Evolutionary conservation across 192 early-diverging fungal genomes (phyloP).

Genomic region (Irineochytrium annulatum): DNA sequence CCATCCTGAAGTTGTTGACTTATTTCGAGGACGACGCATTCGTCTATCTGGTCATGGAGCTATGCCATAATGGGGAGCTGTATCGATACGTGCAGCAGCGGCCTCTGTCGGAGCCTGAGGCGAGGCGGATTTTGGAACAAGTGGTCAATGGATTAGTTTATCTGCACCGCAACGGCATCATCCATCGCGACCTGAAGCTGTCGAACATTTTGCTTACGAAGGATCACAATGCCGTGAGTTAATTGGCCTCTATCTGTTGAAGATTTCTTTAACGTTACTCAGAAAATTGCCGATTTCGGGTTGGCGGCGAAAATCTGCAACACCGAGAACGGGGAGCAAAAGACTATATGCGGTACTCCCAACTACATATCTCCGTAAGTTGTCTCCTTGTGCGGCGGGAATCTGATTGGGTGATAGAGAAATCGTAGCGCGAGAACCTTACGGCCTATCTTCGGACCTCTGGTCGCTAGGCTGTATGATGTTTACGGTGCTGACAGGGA

Average conservation of each 20-base stretch:
- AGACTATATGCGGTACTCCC: constrained; percentile 75
- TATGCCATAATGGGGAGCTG: constrained; percentile 54
- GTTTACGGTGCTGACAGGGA: constrained; percentile 67
- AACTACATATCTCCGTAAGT: constrained; percentile 72
- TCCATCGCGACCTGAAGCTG: constrained; percentile 76
- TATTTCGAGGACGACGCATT: constrained; percentile 65
- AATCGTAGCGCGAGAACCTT: constrained; percentile 65
- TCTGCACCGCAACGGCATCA: constrained; percentile 59
- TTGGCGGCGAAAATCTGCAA: constrained; percentile 56
- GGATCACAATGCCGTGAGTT: constrained; percentile 42
- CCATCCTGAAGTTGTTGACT: constrained; percentile 55
- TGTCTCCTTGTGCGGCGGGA: neutral
- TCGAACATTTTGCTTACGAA: constrained; percentile 65
- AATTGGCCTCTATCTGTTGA: neutral
- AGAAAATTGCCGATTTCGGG: constrained; percentile 79
- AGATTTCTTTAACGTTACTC: neutral
- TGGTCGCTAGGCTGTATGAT: constrained; percentile 78
- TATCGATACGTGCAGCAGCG: constrained; percentile 43
- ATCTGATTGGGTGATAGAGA: constrained; percentile 37
- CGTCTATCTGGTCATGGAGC: constrained; percentile 74
- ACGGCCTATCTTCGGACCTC: constrained; percentile 67
- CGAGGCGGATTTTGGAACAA: constrained; percentile 49
- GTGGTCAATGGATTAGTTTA: constrained; percentile 57
- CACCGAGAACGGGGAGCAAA: constrained; percentile 52
- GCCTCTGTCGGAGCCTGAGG: constrained; percentile 55